Conservation (phyloP, 495 filamentous ascomycete species). For the Trichoderma virens region DNA sequence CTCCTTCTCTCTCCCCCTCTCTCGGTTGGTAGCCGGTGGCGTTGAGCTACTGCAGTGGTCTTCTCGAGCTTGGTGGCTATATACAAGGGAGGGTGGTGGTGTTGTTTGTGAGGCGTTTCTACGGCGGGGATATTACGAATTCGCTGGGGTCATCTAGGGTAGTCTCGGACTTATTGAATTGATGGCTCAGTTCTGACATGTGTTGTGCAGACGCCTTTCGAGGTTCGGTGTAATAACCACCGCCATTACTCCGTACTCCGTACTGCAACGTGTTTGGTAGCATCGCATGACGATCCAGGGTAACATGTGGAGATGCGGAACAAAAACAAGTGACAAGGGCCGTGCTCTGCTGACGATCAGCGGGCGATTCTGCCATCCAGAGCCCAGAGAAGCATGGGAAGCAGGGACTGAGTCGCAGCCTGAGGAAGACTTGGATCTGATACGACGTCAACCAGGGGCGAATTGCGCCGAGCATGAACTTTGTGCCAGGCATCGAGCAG, state of each 20-base stretch:
- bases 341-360: neutral
- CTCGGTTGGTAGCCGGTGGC: no score
- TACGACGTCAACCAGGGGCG: neutral
- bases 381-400: no score
- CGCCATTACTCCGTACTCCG: conserved; percentile 4
- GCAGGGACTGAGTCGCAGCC: neutral
- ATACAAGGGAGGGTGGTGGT: no score
- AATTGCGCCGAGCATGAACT: no score
- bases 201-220: neutral
- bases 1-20: neutral
- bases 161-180: neutral
- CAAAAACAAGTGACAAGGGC: neutral
- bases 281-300: neutral
- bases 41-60: no score
- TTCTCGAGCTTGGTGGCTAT: no score
- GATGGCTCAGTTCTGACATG: no score
- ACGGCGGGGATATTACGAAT: neutral
- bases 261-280: neutral
- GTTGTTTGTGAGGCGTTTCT: no score
- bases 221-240: neutral
- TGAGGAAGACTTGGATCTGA: neutral
- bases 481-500: no score
- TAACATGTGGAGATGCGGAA: neutral
- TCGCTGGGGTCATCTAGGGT: neutral
- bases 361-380: neutral